Percentiles rank a stretch among this genome's conserved stretches.
Evolutionary conservation across 768 basidiomycete species (phyloP).

Genomic region (Pleurotus salmoneostramineus): DNA sequence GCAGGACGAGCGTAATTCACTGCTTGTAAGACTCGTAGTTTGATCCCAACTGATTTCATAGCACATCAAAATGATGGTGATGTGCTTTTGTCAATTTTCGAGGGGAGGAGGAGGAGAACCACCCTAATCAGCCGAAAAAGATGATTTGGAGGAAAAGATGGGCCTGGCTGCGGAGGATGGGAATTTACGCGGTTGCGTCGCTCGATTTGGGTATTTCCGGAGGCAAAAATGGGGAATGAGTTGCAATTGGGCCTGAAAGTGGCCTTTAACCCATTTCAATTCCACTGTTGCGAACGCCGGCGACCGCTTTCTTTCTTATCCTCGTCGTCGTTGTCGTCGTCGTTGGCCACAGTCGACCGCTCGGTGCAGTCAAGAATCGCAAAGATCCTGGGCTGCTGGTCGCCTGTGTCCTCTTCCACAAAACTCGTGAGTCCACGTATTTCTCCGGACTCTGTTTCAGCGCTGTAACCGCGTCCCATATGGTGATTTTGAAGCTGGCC

Average conservation of each 20-base stretch:
- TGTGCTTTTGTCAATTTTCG: neutral
- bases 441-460: constrained; percentile 6
- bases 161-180: neutral
- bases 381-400: constrained; percentile 2
- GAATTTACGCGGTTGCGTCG: neutral
- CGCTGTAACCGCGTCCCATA: constrained; percentile 4
- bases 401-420: neutral
- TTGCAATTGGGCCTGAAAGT: neutral
- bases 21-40: no score
- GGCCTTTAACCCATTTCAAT: constrained; percentile 5
- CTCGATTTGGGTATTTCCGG: neutral
- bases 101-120: neutral
- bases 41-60: neutral
- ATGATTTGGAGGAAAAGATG: neutral
- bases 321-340: neutral
- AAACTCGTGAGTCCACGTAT: constrained; percentile 8
- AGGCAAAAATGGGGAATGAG: neutral
- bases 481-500: constrained; percentile 8
- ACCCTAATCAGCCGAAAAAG: neutral
- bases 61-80: neutral
- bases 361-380: neutral
- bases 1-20: no score
- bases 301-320: neutral
- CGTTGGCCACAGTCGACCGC: constrained; percentile 4
- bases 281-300: constrained; percentile 7